Evolutionary conservation across 139 green algal genomes (phyloP).

Genomic region (Chlorella sp.): DNA sequence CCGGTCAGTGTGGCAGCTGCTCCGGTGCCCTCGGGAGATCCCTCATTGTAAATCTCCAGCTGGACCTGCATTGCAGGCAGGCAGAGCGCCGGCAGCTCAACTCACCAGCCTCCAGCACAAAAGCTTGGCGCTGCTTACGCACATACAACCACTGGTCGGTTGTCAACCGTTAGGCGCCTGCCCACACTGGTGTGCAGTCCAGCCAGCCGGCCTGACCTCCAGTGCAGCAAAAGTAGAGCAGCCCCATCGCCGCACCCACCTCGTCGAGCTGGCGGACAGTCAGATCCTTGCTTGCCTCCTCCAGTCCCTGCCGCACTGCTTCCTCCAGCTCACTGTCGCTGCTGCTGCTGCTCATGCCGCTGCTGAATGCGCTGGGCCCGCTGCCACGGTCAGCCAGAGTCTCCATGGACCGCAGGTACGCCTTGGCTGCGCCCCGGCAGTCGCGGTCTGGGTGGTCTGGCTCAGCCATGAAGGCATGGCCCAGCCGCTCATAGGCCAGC

Average conservation of each 20-base stretch:
- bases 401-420: conserved; percentile 36
- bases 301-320: conserved; percentile 17
- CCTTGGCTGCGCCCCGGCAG: conserved; percentile 29
- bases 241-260: not conserved
- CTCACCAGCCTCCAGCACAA: too few relatives aligned
- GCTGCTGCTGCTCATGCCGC: too few relatives aligned
- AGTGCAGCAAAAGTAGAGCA: too few relatives aligned
- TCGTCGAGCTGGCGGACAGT: conserved; percentile 34
- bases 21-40: not conserved
- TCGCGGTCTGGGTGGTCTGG: conserved; percentile 47
- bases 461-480: conserved; percentile 46
- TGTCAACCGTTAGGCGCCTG: too few relatives aligned
- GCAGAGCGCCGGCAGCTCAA: too few relatives aligned
- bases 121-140: too few relatives aligned
- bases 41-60: conserved; percentile 37
- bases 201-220: too few relatives aligned
- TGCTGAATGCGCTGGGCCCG: too few relatives aligned
- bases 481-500: conserved; percentile 36
- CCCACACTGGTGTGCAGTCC: too few relatives aligned
- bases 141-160: too few relatives aligned
- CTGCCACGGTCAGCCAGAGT: too few relatives aligned
- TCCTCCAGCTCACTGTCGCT: not conserved
- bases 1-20: not conserved
- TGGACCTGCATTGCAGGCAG: not conserved
- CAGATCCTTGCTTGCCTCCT: conserved; percentile 40